A percentile compares a stretch with the other conserved stretches of the same genome.
phyloP scores from a whole-genome alignment of 2,329 filamentous ascomycete genomes.

The Apiospora sp. region DNA sequence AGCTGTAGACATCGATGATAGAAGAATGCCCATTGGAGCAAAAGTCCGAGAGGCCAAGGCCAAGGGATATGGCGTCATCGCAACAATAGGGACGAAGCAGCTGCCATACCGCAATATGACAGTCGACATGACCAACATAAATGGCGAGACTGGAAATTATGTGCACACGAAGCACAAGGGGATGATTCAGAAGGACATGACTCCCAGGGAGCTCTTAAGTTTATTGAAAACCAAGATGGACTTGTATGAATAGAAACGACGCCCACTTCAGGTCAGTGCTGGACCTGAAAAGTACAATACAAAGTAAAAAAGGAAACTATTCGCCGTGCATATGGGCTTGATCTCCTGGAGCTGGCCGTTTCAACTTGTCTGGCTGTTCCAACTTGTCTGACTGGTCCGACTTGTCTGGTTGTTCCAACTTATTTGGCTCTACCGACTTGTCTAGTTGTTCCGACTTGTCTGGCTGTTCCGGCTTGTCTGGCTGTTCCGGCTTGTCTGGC shows the following conservation, averaged over 20 bases:
- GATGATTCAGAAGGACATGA: conserved; percentile 4
- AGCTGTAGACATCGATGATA: conserved; percentile 74
- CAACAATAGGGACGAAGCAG: conserved; percentile 75
- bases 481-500: too few relatives aligned
- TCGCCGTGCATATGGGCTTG: background rate
- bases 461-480: background rate
- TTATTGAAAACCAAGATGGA: conserved; percentile 26
- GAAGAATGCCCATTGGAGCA: conserved; percentile 66
- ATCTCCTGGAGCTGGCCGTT: background rate
- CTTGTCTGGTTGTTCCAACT: too few relatives aligned
- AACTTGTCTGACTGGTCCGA: too few relatives aligned
- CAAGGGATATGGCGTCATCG: conserved; percentile 77
- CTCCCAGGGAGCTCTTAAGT: conserved; percentile 6
- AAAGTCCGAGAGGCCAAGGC: conserved; percentile 77
- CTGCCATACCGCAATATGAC: conserved; percentile 64
- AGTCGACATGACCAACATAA: conserved; percentile 49
- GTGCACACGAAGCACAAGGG: background rate
- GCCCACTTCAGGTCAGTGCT: background rate
- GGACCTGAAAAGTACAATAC: background rate
- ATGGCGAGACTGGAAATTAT: conserved; percentile 34
- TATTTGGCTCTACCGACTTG: background rate
- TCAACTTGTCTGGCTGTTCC: background rate
- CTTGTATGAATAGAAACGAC: conserved; percentile 32
- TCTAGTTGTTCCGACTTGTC: background rate
- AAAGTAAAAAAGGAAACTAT: background rate